Evolutionary conservation across 1,284 basidiomycete species (phyloP), one percentile per base, ranked within the genome.

Genomic region (Cryptococcus hybrid): DNA sequence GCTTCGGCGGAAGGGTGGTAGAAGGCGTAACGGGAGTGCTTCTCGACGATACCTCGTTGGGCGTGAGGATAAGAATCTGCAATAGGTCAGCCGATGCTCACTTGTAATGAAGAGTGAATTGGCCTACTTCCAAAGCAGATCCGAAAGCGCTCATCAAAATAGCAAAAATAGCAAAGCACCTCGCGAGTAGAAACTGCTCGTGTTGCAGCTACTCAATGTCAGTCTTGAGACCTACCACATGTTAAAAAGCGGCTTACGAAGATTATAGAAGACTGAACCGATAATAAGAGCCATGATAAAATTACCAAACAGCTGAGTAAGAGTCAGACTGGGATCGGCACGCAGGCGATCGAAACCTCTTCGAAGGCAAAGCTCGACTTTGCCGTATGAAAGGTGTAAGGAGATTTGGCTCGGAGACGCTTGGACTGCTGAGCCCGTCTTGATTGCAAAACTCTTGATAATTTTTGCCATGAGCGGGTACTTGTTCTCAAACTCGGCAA

Each of bases 141-240:
- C 64, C 59, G 52, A 66, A 64, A 47, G 62, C 65, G 47, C 65
- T 65, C 46, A 66, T 55, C 13, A 67, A 38, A 18, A 78, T 66
- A 38, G 77, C 68, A 80, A 78, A 70, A 81, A 82, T 56, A 80
- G 63, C n/a, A 79, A 73, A 78, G 90, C 91, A 3, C 90, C 90
- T 18, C 90, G 84, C 12, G 87, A 86, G 80, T 88, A 94, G 37
- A 85, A 88, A 11, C 85, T 86, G 0, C 78, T 73, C 0, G 91
- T 90, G 24, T 24, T 24, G 24, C 24, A 24, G 24, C 24, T 24
- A 24, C 24, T 24, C 24, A 24, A 24, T 24, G 24, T 24, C 24
- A 24, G 24, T 24, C 24, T 24, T 24, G 24, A 24, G 24, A 24
- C 24, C 24, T 24, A 24, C 24, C 24, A 24, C 24, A 24, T 24